These are phyloP conservation scores for Lichtheimia ornata DNA, from an alignment of 371 early-diverging fungal species.

Conservation along the genomic window DNA sequence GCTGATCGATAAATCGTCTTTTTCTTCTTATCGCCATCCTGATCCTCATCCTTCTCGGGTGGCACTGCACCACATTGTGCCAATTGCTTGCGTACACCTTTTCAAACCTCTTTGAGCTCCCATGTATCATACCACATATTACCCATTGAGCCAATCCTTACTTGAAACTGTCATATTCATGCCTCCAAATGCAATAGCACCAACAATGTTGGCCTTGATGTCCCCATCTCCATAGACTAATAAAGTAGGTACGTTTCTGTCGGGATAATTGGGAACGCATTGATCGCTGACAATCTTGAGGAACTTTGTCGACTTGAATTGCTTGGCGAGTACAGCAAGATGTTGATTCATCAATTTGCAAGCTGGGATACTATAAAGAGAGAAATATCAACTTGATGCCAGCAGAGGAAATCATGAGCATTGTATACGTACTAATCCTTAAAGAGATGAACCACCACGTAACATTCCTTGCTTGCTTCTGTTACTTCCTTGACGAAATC, in stretches of 20 bases:
- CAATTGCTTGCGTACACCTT: conserved; percentile 42
- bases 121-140: not conserved
- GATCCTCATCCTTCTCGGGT: conserved; percentile 31
- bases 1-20: conserved; percentile 46
- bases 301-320: conserved; percentile 89
- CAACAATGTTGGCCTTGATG: conserved; percentile 79
- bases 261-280: conserved; percentile 94
- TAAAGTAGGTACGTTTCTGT: conserved; percentile 89
- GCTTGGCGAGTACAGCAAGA: conserved; percentile 75
- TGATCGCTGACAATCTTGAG: conserved; percentile 87
- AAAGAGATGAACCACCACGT: conserved; percentile 79
- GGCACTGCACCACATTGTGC: conserved; percentile 47
- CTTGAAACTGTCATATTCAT: conserved; percentile 73
- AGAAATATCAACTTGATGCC: conserved; percentile 8
- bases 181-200: conserved; percentile 81
- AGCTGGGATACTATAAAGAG: conserved; percentile 59
- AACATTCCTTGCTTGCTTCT: conserved; percentile 79
- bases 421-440: conserved; percentile 63
- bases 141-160: conserved; percentile 20
- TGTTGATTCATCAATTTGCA: conserved; percentile 83
- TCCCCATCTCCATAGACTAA: conserved; percentile 89
- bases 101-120: not conserved
- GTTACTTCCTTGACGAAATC: conserved; percentile 91
- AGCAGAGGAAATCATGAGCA: conserved; percentile 5
- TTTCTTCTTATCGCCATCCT: conserved; percentile 21